Percentiles rank a stretch among this genome's conserved stretches.
These are phyloP conservation scores for Suhomyces maxii DNA, from an alignment of 1,139 yeast genomes.

Conservation along the genomic window DNA sequence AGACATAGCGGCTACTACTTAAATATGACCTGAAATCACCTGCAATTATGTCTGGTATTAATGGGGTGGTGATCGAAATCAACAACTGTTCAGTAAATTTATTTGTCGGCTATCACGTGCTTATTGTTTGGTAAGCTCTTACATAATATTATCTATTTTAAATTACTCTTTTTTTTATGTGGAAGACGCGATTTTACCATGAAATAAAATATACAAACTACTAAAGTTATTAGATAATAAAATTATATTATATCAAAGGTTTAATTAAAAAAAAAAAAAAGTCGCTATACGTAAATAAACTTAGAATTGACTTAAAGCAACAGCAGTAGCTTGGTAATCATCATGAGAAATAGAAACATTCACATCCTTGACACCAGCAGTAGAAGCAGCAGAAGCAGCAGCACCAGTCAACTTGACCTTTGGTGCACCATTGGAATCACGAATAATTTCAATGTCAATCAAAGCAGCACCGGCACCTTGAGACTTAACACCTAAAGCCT, in stretches of 20 bases:
- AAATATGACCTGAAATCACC: neutral
- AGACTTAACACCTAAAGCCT: constrained; percentile 85
- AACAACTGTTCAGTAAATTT: constrained; percentile 7
- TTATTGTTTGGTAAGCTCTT: neutral
- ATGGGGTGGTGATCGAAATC: constrained; percentile 3
- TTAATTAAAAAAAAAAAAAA: too few relatives aligned
- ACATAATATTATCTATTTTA: too few relatives aligned
- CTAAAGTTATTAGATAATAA: neutral
- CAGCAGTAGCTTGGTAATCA: constrained; percentile 96
- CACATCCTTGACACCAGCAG: constrained; percentile 68
- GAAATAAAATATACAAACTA: neutral
- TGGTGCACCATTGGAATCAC: constrained; percentile 81
- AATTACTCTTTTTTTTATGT: too few relatives aligned
- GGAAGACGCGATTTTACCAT: too few relatives aligned
- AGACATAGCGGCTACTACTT: constrained; percentile 1
- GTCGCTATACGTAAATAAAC: neutral
- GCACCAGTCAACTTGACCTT: constrained; percentile 70
- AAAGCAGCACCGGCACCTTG: constrained; percentile 95
- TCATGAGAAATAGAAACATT: constrained; percentile 93
- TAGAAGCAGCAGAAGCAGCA: constrained; percentile 72
- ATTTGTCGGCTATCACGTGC: constrained; percentile 5
- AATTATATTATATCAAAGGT: too few relatives aligned
- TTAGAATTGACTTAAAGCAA: constrained; percentile 77
- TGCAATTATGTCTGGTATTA: neutral
- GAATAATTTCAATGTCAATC: constrained; percentile 82